Evolutionary conservation across 345 rosid species (phyloP).

Genomic region (Gynandropsis gynandra): DNA sequence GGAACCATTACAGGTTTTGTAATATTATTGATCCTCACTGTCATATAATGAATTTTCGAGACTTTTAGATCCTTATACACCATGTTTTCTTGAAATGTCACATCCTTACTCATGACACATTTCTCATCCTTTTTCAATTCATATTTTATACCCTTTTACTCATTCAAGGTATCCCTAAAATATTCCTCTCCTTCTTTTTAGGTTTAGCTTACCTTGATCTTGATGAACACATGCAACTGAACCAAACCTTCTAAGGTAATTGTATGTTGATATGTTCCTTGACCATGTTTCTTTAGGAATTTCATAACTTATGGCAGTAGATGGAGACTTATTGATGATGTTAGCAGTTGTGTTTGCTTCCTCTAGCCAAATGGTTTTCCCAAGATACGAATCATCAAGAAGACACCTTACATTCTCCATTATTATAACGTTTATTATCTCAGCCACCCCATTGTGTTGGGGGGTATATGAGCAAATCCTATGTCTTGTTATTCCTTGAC

Average conservation of each 20-base stretch:
- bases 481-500: neutral
- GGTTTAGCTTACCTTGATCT: no score
- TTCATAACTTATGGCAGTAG: neutral
- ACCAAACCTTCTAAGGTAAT: neutral
- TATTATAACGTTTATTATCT: neutral
- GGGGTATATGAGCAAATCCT: neutral
- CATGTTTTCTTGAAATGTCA: neutral
- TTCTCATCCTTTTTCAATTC: neutral
- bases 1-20: no score
- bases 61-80: neutral
- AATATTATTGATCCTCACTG: no score
- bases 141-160: neutral
- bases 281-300: neutral
- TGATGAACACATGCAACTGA: no score
- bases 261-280: neutral
- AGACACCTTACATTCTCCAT: neutral
- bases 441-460: neutral
- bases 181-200: no score
- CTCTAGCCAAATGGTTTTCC: neutral
- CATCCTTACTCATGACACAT: neutral
- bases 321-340: neutral
- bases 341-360: neutral
- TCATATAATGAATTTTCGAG: no score
- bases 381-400: neutral
- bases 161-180: neutral